Evolutionary conservation across 2,329 filamentous ascomycete genomes (phyloP).

Genomic region (Fusarium fujikuroi): DNA sequence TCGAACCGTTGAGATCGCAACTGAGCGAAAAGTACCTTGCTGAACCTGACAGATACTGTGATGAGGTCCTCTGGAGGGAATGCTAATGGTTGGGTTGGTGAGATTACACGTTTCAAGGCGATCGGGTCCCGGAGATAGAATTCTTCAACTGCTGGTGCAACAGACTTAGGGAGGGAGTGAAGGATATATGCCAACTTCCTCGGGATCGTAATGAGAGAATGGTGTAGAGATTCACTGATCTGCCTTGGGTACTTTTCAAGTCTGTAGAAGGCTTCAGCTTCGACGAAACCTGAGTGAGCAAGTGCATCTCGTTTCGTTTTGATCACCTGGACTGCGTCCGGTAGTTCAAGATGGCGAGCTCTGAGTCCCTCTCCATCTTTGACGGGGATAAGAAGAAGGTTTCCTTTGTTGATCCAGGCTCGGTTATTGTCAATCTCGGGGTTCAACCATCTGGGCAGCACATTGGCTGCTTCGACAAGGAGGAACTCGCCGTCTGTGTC

Average conservation of each 20-base stretch:
- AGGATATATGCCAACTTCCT: slow-evolving; percentile 84
- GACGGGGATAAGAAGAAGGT: slow-evolving; percentile 77
- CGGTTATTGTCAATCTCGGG: slow-evolving; percentile 89
- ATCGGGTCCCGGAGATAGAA: slow-evolving; percentile 93
- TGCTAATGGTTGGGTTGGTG: slow-evolving; percentile 61
- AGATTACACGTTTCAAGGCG: slow-evolving; percentile 74
- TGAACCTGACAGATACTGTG: slow-evolving; percentile 82
- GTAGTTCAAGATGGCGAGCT: slow-evolving; percentile 65
- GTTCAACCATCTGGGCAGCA: slow-evolving; percentile 88
- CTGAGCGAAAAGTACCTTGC: slow-evolving; percentile 90
- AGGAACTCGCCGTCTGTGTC: slow-evolving; percentile 97
- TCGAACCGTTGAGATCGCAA: slow-evolving; percentile 86
- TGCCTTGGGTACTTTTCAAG: slow-evolving; percentile 84
- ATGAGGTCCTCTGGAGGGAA: slow-evolving; percentile 86
- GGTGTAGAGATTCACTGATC: slow-evolving; percentile 80
- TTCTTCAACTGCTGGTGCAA: slow-evolving; percentile 86
- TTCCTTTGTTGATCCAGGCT: slow-evolving; percentile 86
- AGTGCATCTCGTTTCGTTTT: slow-evolving; percentile 65
- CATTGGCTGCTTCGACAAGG: slow-evolving; percentile 90
- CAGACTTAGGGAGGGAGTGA: slow-evolving; percentile 76
- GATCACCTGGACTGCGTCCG: slow-evolving; percentile 73
- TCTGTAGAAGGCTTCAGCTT: slow-evolving; percentile 91
- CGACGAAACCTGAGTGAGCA: slow-evolving; percentile 77
- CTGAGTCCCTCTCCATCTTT: slow-evolving; percentile 46
- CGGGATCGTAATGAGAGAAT: slow-evolving; percentile 78